Percentiles rank a stretch among this genome's conserved stretches.
These are phyloP conservation scores for Xylariales sp. DNA, from an alignment of 2,329 filamentous ascomycete species.

Conservation along the genomic window DNA sequence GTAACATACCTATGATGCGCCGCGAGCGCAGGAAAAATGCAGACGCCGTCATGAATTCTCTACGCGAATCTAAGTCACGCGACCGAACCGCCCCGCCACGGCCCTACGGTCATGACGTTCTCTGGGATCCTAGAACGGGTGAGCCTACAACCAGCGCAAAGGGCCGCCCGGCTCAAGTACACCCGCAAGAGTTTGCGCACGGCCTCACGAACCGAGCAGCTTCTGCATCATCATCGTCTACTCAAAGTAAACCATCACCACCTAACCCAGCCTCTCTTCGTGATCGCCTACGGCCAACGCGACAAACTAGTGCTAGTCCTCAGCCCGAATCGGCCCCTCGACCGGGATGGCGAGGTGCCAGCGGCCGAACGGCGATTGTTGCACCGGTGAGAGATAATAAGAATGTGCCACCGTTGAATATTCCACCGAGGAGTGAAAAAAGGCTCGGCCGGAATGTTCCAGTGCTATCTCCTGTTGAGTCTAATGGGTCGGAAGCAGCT, in stretches of 20 bases:
- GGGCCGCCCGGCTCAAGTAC: conserved; percentile 67
- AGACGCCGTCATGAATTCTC: conserved; percentile 51
- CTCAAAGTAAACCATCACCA: conserved; percentile 46
- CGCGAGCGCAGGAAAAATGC: conserved; percentile 61
- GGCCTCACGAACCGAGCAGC: conserved; percentile 49
- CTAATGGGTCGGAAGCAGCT: conserved; percentile 52
- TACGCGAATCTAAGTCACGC: conserved; percentile 55
- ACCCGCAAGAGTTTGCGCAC: conserved; percentile 62
- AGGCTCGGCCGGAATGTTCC: conserved; percentile 47
- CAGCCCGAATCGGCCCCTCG: conserved; percentile 48
- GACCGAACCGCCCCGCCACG: conserved; percentile 52
- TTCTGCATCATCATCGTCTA: conserved; percentile 43
- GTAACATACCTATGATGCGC: conserved; percentile 64
- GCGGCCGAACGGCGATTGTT: conserved; percentile 73
- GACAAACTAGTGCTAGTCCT: conserved; percentile 49
- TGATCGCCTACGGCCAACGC: conserved; percentile 59
- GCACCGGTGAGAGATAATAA: conserved; percentile 72
- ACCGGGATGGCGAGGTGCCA: conserved; percentile 78
- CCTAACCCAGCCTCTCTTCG: conserved; percentile 54
- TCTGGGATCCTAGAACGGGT: conserved; percentile 75
- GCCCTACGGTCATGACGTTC: conserved; percentile 55
- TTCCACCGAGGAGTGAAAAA: conserved; percentile 64
- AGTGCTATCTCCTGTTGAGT: conserved; percentile 50
- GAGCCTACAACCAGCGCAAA: conserved; percentile 69
- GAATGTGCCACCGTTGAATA: conserved; percentile 65